Percentiles rank a stretch among this genome's conserved stretches.
Conservation (phyloP, 2,329 filamentous ascomycete genomes). For the Cladosporium sp. region DNA sequence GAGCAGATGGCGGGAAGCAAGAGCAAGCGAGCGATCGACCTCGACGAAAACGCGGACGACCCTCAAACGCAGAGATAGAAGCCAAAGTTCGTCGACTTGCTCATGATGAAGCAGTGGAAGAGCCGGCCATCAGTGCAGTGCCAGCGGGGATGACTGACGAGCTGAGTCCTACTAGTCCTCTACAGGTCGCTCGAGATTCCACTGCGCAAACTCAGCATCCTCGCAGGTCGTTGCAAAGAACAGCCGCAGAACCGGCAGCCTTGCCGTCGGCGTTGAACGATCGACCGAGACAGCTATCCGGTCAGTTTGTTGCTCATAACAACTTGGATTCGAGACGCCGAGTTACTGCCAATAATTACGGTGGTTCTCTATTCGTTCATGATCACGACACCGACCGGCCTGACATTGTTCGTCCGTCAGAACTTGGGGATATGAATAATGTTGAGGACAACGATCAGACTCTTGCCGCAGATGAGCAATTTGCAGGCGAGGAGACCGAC, state of each 20-base stretch:
- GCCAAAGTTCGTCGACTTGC: neutral
- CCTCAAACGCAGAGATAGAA: neutral
- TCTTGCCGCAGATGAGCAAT: neutral
- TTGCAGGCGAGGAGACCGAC: neutral
- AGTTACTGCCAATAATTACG: neutral
- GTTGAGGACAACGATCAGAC: neutral
- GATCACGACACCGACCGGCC: neutral
- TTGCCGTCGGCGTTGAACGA: neutral
- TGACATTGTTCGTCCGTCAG: neutral
- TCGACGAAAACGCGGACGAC: neutral
- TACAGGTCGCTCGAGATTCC: neutral
- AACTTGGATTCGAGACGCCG: neutral
- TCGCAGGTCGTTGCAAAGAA: neutral
- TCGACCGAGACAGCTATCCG: neutral
- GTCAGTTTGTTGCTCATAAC: neutral
- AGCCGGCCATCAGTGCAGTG: neutral
- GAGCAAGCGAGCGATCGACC: neutral
- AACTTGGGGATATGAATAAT: neutral
- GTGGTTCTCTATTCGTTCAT: neutral
- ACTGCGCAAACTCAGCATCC: neutral
- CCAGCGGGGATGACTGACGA: neutral
- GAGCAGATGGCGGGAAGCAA: neutral
- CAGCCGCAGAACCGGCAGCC: neutral
- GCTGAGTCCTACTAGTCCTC: neutral
- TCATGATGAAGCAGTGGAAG: neutral